phyloP scores from a whole-genome alignment of 345 rosid species.

The Abelmoschus esculentus region DNA sequence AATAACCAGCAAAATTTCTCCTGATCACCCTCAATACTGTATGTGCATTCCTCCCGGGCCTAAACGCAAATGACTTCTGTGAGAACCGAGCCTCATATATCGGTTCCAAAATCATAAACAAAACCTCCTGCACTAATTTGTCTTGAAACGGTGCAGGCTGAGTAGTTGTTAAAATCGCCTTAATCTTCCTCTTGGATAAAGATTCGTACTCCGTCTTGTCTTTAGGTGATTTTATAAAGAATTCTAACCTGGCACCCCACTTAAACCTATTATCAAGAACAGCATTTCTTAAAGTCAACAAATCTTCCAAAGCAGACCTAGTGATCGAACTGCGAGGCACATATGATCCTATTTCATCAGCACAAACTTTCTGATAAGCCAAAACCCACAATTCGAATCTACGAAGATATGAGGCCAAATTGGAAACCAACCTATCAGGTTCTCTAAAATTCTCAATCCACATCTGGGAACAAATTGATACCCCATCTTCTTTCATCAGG shows the following conservation, averaged over 20 bases:
- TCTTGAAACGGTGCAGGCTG: conserved; percentile 90
- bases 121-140: conserved; percentile 85
- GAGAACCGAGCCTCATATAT: conserved; percentile 82
- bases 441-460: conserved; percentile 65
- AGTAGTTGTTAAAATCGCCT: conserved; percentile 74
- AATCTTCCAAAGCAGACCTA: conserved; percentile 70
- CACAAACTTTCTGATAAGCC: conserved; percentile 86
- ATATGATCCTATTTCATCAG: conserved; percentile 81
- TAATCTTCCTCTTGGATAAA: conserved; percentile 90
- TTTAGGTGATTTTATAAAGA: conserved; percentile 75
- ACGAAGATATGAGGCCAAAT: conserved; percentile 59
- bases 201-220: conserved; percentile 84
- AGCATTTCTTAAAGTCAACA: conserved; percentile 73
- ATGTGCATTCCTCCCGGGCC: conserved; percentile 90
- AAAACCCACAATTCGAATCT: conserved; percentile 89
- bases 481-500: conserved; percentile 89
- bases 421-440: conserved; percentile 45
- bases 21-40: conserved; percentile 82
- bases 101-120: conserved; percentile 82
- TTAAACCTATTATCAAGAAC: conserved; percentile 89
- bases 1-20: conserved; percentile 80
- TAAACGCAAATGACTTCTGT: conserved; percentile 74
- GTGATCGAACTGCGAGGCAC: conserved; percentile 78
- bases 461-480: conserved; percentile 89
- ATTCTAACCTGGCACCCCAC: conserved; percentile 93